Conservation (phyloP, 345 rosid genomes). For the sweet orange (Citrus sinensis) region DNA sequence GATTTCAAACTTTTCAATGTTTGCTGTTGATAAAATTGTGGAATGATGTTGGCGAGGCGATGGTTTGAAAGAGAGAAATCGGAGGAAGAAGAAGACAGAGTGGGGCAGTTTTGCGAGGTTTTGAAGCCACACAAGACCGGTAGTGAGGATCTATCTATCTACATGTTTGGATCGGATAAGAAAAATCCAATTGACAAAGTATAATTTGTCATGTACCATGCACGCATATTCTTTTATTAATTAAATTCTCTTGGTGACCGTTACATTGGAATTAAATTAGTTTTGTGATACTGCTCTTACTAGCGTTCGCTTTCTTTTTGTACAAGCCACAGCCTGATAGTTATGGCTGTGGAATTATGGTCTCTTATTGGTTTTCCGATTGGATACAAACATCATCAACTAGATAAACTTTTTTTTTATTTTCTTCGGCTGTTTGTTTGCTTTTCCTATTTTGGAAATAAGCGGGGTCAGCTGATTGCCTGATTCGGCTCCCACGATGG, state of each 20-base stretch:
- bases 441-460: not conserved
- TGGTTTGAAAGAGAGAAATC: conserved; percentile 18
- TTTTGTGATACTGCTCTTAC: conserved; percentile 3
- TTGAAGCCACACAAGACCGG: conserved; percentile 37
- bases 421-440: too few relatives aligned
- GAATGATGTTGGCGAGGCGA: not conserved
- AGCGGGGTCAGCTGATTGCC: too few relatives aligned
- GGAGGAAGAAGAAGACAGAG: conserved; percentile 2
- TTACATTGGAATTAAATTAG: not conserved
- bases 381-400: not conserved
- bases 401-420: too few relatives aligned
- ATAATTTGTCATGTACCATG: conserved; percentile 17
- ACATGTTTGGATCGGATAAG: conserved; percentile 13
- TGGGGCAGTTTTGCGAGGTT: conserved; percentile 1
- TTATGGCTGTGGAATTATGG: not conserved
- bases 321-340: not conserved
- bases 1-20: not conserved
- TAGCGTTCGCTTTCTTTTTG: not conserved
- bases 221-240: not conserved
- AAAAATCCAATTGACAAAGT: conserved; percentile 17
- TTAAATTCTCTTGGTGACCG: conserved; percentile 10
- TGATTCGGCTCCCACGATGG: not conserved
- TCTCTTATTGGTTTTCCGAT: not conserved
- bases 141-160: not conserved
- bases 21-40: conserved; percentile 1